Evolutionary conservation across 371 early-diverging fungal species (phyloP).

Genomic region (Apophysomyces trapeziformis): DNA sequence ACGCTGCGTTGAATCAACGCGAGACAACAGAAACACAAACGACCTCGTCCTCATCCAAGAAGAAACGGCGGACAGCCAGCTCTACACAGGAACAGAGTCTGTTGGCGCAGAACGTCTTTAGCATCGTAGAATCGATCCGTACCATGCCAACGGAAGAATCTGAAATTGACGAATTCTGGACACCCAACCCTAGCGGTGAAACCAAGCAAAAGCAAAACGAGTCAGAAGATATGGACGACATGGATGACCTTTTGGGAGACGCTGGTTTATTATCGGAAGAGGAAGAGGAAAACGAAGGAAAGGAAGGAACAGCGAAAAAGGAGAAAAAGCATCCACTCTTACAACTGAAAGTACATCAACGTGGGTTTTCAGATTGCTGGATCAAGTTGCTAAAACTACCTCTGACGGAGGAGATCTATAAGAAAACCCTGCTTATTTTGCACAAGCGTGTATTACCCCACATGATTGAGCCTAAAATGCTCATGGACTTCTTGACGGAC

Average conservation of each 20-base stretch:
- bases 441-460: constrained; percentile 87
- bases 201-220: constrained; percentile 18
- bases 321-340: constrained; percentile 39
- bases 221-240: constrained; percentile 22
- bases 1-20: constrained; percentile 26
- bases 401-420: constrained; percentile 74
- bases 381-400: constrained; percentile 76
- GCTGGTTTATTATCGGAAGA: constrained; percentile 37
- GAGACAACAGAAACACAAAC: constrained; percentile 4
- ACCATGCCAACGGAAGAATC: constrained; percentile 64
- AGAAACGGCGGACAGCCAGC: constrained; percentile 11
- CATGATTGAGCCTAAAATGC: constrained; percentile 72
- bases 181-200: constrained; percentile 49
- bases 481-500: constrained; percentile 92
- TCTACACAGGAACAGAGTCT: constrained; percentile 21
- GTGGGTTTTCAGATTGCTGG: constrained; percentile 81
- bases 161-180: constrained; percentile 70
- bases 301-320: constrained; percentile 29
- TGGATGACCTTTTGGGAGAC: constrained; percentile 31
- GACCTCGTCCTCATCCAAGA: constrained; percentile 5
- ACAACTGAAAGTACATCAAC: constrained; percentile 52
- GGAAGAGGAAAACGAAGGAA: constrained; percentile 45
- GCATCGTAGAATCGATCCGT: constrained; percentile 57
- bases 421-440: constrained; percentile 77
- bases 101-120: constrained; percentile 56